A percentile compares a stretch with the other conserved stretches of the same genome.
Evolutionary conservation across 768 basidiomycete genomes (phyloP).

Genomic region (Trametes maxima): DNA sequence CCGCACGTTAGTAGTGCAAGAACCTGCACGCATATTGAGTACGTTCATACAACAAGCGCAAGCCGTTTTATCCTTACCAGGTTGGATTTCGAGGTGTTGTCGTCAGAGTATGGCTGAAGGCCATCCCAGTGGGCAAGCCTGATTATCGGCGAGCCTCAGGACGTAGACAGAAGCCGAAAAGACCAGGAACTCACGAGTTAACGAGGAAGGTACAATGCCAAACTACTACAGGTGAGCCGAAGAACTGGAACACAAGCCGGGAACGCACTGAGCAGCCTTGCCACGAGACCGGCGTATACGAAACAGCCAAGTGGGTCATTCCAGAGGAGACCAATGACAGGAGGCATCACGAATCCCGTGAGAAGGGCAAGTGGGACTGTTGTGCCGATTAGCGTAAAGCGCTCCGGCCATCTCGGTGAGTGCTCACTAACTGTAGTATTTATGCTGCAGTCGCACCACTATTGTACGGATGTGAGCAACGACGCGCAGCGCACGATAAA

Average conservation of each 20-base stretch:
- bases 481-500: background rate
- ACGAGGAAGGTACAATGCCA: conserved; percentile 77
- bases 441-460: conserved; percentile 76
- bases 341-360: conserved; percentile 61
- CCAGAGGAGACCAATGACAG: conserved; percentile 57
- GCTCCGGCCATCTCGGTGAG: background rate
- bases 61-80: conserved; percentile 45
- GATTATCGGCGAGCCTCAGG: background rate
- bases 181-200: conserved; percentile 54
- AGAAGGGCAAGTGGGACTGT: conserved; percentile 62
- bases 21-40: conserved; percentile 41
- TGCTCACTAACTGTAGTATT: conserved; percentile 53
- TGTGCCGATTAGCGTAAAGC: background rate
- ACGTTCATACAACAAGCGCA: background rate
- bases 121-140: conserved; percentile 84
- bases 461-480: background rate
- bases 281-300: conserved; percentile 71
- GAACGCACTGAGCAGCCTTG: conserved; percentile 57
- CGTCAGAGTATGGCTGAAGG: conserved; percentile 77
- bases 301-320: conserved; percentile 67
- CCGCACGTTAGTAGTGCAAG: conserved; percentile 71
- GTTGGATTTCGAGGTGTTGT: conserved; percentile 76
- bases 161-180: background rate
- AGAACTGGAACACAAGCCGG: background rate
- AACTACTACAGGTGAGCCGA: conserved; percentile 33